Percentiles rank a stretch among this genome's conserved stretches.
Evolutionary conservation across 140 eudicot genomes (phyloP).

Genomic region (Cichorium intybus): DNA sequence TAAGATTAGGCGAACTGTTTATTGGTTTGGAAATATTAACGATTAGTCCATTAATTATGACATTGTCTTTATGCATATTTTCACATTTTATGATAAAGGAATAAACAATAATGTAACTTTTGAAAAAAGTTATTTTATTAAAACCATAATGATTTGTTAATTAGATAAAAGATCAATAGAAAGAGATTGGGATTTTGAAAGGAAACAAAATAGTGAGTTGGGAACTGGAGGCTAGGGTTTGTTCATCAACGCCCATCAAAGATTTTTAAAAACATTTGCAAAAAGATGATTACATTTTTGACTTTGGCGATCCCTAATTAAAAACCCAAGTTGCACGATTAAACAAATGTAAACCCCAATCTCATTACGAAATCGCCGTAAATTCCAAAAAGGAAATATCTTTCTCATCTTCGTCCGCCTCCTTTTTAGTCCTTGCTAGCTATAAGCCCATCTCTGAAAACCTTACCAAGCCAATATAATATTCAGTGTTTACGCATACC

Average conservation of each 20-base stretch:
- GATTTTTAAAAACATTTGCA: background rate
- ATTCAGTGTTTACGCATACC: constrained; percentile 25
- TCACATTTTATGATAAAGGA: background rate
- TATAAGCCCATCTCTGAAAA: constrained; percentile 20
- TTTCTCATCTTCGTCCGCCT: constrained; percentile 9
- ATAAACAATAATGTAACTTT: background rate
- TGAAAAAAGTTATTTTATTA: background rate
- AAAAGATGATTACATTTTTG: background rate
- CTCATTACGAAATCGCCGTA: constrained; percentile 15
- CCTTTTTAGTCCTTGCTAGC: constrained; percentile 16
- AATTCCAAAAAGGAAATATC: constrained; percentile 36
- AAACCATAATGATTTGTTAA: too few species aligned
- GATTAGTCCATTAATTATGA: background rate
- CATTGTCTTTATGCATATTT: too few species aligned
- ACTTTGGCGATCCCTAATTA: constrained; percentile 1
- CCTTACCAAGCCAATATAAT: background rate
- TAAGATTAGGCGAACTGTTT: too few species aligned
- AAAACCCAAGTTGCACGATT: constrained; percentile 16
- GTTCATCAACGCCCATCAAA: background rate
- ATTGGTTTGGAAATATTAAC: too few species aligned
- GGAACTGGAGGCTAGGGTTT: constrained; percentile 13
- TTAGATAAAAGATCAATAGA: too few species aligned
- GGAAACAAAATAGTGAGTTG: background rate
- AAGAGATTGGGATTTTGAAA: too few species aligned
- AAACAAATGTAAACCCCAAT: constrained; percentile 18